Percentiles rank a stretch among this genome's conserved stretches.
These are phyloP conservation scores for Geum urbanum DNA, from an alignment of 306 rosid genomes.

Conservation along the genomic window DNA sequence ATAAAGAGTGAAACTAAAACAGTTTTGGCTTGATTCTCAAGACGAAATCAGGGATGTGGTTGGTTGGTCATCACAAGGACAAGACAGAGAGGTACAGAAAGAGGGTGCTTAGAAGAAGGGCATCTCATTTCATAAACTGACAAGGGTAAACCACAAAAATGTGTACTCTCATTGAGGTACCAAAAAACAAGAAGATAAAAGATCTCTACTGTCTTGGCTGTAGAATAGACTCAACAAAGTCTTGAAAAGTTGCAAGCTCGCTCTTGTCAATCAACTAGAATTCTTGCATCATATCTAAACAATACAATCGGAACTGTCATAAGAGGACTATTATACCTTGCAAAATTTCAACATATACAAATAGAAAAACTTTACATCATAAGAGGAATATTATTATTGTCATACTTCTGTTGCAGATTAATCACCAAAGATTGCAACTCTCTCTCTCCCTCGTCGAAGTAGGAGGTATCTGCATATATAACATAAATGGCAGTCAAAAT, in stretches of 20 bases:
- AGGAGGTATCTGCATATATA: conserved; percentile 48
- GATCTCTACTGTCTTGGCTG: conserved; percentile 21
- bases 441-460: conserved; percentile 58
- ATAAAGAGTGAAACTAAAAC: background rate
- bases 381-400: conserved; percentile 23
- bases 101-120: conserved; percentile 1
- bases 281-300: conserved; percentile 48
- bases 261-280: conserved; percentile 65
- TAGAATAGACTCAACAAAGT: conserved; percentile 72
- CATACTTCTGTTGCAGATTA: conserved; percentile 79
- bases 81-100: conserved; percentile 5
- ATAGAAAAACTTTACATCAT: background rate
- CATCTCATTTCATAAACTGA: conserved; percentile 17
- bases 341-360: conserved; percentile 10
- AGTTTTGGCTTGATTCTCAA: background rate
- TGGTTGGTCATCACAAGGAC: background rate
- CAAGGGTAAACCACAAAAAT: conserved; percentile 23
- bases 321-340: background rate
- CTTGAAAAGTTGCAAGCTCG: conserved; percentile 73
- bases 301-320: background rate
- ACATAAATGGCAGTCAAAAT: conserved; percentile 16
- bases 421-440: conserved; percentile 58
- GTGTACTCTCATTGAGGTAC: background rate
- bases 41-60: background rate
- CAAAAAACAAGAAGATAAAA: background rate